A percentile compares a stretch with the other conserved stretches of the same genome.
These are phyloP conservation scores for Linderina pennispora DNA, from an alignment of 192 early-diverging fungal species.

Conservation along the genomic window DNA sequence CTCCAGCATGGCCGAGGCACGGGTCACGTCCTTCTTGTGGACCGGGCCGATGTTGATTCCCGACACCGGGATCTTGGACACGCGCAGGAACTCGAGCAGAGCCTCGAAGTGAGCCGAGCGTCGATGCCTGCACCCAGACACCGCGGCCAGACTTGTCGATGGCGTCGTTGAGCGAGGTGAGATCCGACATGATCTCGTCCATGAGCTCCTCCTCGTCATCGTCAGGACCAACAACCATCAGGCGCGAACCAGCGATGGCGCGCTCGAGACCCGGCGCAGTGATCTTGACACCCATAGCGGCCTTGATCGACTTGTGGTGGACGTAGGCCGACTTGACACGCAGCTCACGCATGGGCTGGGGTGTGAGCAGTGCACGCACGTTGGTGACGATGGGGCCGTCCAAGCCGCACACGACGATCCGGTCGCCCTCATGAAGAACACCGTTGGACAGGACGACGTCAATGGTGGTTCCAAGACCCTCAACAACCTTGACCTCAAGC, in stretches of 20 bases:
- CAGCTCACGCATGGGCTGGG: slow-evolving; percentile 96
- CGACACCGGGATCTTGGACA: slow-evolving; percentile 90
- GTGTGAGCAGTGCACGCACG: slow-evolving; percentile 92
- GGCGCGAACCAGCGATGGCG: slow-evolving; percentile 93
- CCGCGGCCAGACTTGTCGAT: slow-evolving; percentile 83
- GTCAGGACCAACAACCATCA: slow-evolving; percentile 88
- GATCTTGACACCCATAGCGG: slow-evolving; percentile 96
- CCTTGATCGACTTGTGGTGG: slow-evolving; percentile 95
- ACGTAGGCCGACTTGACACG: slow-evolving; percentile 95
- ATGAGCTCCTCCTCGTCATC: slow-evolving; percentile 94
- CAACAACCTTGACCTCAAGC: slow-evolving; percentile 98
- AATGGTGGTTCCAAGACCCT: slow-evolving; percentile 96
- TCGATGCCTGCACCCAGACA: slow-evolving; percentile 98
- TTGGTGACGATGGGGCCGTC: slow-evolving; percentile 93
- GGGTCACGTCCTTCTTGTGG: slow-evolving; percentile 94
- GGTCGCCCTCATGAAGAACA: slow-evolving; percentile 90
- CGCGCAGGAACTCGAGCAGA: slow-evolving; percentile 84
- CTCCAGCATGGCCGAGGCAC: slow-evolving; percentile 89
- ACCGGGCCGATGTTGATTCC: slow-evolving; percentile 97
- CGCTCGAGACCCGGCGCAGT: slow-evolving; percentile 88
- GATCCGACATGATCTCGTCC: slow-evolving; percentile 93
- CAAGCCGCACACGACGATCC: slow-evolving; percentile 88
- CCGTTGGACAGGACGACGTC: slow-evolving; percentile 97
- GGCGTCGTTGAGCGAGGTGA: slow-evolving; percentile 64
- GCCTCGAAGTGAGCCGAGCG: slow-evolving; percentile 97